These are phyloP conservation scores for Sutorius eximius DNA, from an alignment of 1,284 basidiomycete species.

Conservation along the genomic window DNA sequence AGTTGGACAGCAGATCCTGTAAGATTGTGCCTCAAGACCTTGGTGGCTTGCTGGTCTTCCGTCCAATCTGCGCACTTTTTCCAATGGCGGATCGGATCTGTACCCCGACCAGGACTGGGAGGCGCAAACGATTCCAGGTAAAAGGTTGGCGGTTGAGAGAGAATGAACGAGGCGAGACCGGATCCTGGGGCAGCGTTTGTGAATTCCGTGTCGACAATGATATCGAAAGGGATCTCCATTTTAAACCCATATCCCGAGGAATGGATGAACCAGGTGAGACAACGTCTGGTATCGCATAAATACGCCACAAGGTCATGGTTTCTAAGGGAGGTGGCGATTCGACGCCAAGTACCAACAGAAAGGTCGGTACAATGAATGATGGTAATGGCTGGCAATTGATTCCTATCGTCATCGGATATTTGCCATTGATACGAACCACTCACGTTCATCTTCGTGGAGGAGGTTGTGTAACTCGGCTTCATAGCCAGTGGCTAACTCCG, in stretches of 20 bases:
- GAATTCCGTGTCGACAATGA: constrained; percentile 59
- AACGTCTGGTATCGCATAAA: constrained; percentile 61
- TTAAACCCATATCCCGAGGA: constrained; percentile 73
- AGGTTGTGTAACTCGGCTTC: constrained; percentile 61
- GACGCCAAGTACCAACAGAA: constrained; percentile 73
- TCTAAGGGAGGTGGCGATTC: constrained; percentile 54
- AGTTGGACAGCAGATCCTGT: constrained; percentile 65
- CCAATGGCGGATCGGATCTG: constrained; percentile 50
- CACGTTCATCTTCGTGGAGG: constrained; percentile 73
- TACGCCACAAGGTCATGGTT: constrained; percentile 74
- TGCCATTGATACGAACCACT: constrained; percentile 30
- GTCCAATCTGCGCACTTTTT: constrained; percentile 75
- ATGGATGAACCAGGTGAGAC: constrained; percentile 75
- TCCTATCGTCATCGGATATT: constrained; percentile 6
- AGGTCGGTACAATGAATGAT: constrained; percentile 75
- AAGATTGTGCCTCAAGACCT: constrained; percentile 63
- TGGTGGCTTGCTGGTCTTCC: constrained; percentile 68
- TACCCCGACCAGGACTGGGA: constrained; percentile 31
- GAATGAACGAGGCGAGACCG: constrained; percentile 59
- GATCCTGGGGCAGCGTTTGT: constrained; percentile 53
- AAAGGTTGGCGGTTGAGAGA: constrained; percentile 66
- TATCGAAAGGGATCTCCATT: constrained; percentile 76
- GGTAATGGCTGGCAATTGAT: constrained; percentile 54
- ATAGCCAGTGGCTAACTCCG: constrained; percentile 51
- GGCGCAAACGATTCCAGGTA: constrained; percentile 53